phyloP scores from a whole-genome alignment of 768 basidiomycete genomes.

The Tricholoma sp. region DNA sequence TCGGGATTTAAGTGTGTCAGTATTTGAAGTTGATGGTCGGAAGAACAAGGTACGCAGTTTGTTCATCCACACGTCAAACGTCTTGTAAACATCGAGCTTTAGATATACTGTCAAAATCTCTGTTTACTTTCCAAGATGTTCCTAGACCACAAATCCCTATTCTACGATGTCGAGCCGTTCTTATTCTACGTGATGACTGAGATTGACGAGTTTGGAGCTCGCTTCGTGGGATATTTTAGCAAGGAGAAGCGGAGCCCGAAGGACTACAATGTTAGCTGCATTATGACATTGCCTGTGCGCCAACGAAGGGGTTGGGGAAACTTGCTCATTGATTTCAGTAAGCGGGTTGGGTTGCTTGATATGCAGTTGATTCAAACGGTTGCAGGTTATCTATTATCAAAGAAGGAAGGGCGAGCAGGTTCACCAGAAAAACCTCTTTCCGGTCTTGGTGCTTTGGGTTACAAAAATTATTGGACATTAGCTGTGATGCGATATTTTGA shows the following conservation, averaged over 20 bases:
- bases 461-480: conserved; percentile 92
- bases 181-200: conserved; percentile 98
- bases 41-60: conserved; percentile 76
- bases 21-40: conserved; percentile 97
- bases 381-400: conserved; percentile 90
- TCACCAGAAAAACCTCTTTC: conserved; percentile 97
- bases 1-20: conserved; percentile 79
- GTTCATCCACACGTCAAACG: background rate
- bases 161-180: conserved; percentile 99
- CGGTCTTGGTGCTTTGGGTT: conserved; percentile 87
- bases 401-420: conserved; percentile 86
- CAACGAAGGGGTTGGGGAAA: conserved; percentile 97
- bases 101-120: conserved; percentile 99
- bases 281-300: conserved; percentile 95
- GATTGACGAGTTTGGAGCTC: conserved; percentile 81
- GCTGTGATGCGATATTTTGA: conserved; percentile 75
- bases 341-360: conserved; percentile 21
- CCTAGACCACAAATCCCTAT: conserved; percentile 96
- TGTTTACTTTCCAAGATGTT: conserved; percentile 99
- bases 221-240: conserved; percentile 97
- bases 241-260: conserved; percentile 97
- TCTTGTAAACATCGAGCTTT: conserved; percentile 10
- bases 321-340: conserved; percentile 96
- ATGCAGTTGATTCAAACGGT: conserved; percentile 6
- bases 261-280: conserved; percentile 97